phyloP scores from a whole-genome alignment of 1,139 yeast species.

The Taiozyma sp. region DNA sequence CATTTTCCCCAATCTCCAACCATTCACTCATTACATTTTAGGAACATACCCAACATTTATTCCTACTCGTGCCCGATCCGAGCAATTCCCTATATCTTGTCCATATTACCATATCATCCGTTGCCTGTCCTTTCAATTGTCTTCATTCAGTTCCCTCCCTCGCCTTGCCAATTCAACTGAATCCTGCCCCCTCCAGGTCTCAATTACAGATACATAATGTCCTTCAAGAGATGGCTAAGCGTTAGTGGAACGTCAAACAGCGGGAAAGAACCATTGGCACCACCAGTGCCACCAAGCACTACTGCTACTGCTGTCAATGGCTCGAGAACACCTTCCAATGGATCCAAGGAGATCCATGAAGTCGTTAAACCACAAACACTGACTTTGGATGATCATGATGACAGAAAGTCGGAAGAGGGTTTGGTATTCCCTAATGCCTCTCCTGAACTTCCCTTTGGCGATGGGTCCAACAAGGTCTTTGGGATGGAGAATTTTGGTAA shows the following conservation, averaged over 20 bases:
- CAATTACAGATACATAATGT: not conserved
- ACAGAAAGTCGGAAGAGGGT: not conserved
- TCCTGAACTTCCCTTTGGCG: conserved; percentile 39
- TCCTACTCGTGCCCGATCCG: not conserved
- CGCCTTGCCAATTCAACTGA: not conserved
- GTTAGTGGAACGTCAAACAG: not conserved
- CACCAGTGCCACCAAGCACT: not conserved
- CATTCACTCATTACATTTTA: not conserved
- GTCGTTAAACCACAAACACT: not conserved
- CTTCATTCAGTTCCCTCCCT: not conserved
- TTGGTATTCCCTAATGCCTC: not conserved
- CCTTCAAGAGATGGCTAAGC: not conserved
- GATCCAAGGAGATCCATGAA: not conserved
- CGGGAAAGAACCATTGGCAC: not conserved
- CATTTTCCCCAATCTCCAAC: not conserved
- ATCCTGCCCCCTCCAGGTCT: not conserved
- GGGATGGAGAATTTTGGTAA: conserved; percentile 96
- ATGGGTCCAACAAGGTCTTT: conserved; percentile 67
- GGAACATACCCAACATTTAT: not conserved
- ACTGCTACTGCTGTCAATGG: not conserved
- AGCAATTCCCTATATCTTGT: not conserved
- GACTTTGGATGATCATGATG: not conserved
- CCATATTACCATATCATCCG: not conserved
- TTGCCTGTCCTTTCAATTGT: not conserved
- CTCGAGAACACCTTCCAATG: not conserved